Conservation (phyloP, 495 filamentous ascomycete genomes). For the Tuber brumale region DNA sequence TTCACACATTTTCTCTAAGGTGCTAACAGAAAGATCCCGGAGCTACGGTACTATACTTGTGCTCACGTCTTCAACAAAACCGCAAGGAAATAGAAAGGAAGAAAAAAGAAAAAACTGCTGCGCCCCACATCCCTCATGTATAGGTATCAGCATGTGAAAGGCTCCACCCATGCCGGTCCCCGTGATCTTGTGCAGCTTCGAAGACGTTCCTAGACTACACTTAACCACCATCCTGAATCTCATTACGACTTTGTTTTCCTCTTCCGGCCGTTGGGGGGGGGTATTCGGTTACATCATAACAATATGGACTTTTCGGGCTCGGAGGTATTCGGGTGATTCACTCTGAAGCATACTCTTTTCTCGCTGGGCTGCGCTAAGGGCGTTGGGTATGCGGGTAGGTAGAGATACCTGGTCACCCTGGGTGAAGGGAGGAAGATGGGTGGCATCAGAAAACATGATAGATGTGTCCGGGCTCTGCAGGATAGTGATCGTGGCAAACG, state of each 20-base stretch:
- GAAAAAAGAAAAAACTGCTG: not conserved
- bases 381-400: no score
- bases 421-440: not conserved
- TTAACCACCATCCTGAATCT: not conserved
- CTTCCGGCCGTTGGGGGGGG: not conserved
- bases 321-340: not conserved
- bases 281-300: not conserved
- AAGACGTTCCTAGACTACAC: not conserved
- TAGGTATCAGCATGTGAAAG: not conserved
- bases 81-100: not conserved
- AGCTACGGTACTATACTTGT: not conserved
- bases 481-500: not conserved
- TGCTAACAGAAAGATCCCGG: not conserved
- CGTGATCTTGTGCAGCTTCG: not conserved
- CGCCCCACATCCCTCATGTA: not conserved
- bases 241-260: not conserved
- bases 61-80: not conserved
- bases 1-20: not conserved
- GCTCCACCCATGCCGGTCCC: not conserved
- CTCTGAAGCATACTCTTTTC: not conserved
- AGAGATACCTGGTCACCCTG: not conserved
- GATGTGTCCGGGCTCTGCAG: not conserved
- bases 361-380: not conserved
- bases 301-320: not conserved
- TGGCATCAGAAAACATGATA: not conserved